A percentile compares a stretch with the other conserved stretches of the same genome.
Evolutionary conservation across 1,284 basidiomycete genomes (phyloP).

Genomic region (Neotropicomus parvogracilis): DNA sequence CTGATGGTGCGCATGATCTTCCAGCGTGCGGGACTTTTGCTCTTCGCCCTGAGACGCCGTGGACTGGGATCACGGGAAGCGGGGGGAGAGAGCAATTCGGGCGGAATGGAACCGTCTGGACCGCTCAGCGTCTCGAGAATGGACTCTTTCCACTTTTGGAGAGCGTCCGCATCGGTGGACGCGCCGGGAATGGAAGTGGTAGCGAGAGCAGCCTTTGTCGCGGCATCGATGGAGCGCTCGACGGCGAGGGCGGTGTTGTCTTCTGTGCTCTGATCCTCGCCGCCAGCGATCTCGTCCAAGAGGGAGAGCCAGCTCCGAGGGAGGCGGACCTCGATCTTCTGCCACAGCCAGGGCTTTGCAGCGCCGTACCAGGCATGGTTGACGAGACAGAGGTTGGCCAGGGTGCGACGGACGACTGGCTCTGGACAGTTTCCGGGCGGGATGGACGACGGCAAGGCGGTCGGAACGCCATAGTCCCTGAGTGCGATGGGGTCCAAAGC

Average conservation of each 20-base stretch:
- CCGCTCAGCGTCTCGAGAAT: conserved; percentile 55
- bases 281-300: conserved; percentile 69
- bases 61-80: conserved; percentile 79
- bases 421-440: conserved; percentile 69
- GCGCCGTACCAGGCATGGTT: conserved; percentile 72
- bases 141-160: conserved; percentile 54
- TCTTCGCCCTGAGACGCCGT: conserved; percentile 64
- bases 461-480: conserved; percentile 50
- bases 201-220: conserved; percentile 54
- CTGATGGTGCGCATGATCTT: conserved; percentile 71
- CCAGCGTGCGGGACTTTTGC: conserved; percentile 78
- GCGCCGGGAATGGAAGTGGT: conserved; percentile 34
- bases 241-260: conserved; percentile 62
- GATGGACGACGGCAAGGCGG: conserved; percentile 62
- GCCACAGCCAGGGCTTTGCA: conserved; percentile 79
- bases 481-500: conserved; percentile 65
- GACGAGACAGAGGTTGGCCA: conserved; percentile 67
- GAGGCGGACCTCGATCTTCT: conserved; percentile 71
- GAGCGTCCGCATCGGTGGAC: conserved; percentile 39
- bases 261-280: conserved; percentile 49
- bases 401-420: conserved; percentile 53
- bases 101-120: conserved; percentile 65
- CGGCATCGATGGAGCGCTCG: conserved; percentile 58
- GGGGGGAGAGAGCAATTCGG: conserved; percentile 69
- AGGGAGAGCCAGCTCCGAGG: conserved; percentile 77